Evolutionary conservation across 2,329 filamentous ascomycete genomes (phyloP), one percentile per base, ranked within the genome.

Genomic region (Emmonsiellopsis sp.): DNA sequence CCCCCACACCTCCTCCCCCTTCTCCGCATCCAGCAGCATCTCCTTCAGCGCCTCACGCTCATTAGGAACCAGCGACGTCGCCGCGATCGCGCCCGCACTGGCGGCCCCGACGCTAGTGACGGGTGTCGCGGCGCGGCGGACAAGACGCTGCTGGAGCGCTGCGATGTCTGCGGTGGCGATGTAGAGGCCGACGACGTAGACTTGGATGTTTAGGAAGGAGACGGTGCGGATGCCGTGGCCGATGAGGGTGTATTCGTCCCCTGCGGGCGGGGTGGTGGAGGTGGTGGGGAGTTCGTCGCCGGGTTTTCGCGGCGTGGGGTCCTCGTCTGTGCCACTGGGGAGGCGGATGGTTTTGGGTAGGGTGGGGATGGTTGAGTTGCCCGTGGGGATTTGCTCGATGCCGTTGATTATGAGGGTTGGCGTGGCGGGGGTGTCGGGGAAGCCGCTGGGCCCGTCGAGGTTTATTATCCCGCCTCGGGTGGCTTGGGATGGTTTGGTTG

Each of bases 131-230:
- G 94, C 81, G 57, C 83, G 83, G 65, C 84, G 84, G 56, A 94
- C 80, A 33, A 97, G 78, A 44, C 83, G 81, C 60, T 80, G 77
- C 70, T 97, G 92, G 42, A 98, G 77, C n/a, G 79, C 77, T 3
- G 85, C 83, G 55, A 98, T 83, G 64, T 95, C 90, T 39, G 84
- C 76, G 0, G 86, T 92, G 31, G 90, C 88, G 31, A 97, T 79
- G 73, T 98, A 98, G 62, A 94, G 82, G 13, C 92, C 93, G 0
- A 95, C 87, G 14, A 97, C 87, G 72, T 98, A 98, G 51, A 98
- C 93, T 68, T 95, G 85, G 44, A 98, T 89, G 48, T 82, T 76
- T 44, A 97, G 74, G 69, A 97, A 95, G 27, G 87, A 94, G 34
- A 98, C 93, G 1, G 86, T 90, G 53, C 93, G 82, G 57, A 94